Evolutionary conservation across 805 yeast species (phyloP).

Genomic region (Ascoidea rubescens): DNA sequence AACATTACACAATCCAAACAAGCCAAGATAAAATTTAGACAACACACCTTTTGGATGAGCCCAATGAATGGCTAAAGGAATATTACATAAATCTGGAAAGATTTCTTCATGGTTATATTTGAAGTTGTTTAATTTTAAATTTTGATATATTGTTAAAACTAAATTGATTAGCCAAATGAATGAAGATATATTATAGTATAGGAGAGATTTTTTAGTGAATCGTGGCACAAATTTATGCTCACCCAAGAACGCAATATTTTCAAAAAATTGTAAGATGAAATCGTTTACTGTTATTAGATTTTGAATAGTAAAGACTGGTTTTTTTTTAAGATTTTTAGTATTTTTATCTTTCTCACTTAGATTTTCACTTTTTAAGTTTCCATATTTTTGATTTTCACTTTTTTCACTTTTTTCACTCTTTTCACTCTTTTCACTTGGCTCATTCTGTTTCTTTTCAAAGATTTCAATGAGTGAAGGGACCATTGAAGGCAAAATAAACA

Average conservation of each 20-base stretch:
- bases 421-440: too few species aligned
- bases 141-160: background rate
- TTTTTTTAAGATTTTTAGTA: too few species aligned
- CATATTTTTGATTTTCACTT: too few species aligned
- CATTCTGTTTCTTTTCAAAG: background rate
- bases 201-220: constrained; percentile 1
- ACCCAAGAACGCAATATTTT: constrained; percentile 10
- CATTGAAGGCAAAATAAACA: background rate
- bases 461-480: background rate
- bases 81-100: too few species aligned
- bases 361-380: too few species aligned
- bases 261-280: constrained; percentile 6
- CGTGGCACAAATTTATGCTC: constrained; percentile 4
- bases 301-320: too few species aligned
- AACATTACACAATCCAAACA: background rate
- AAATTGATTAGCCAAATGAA: constrained; percentile 9
- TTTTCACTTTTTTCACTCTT: too few species aligned
- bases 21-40: background rate
- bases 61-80: background rate
- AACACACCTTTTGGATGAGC: background rate
- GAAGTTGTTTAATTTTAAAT: background rate
- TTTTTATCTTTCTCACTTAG: background rate
- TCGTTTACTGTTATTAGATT: constrained; percentile 1
- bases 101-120: background rate
- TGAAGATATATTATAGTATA: constrained; percentile 8